Evolutionary conservation across 805 yeast species (phyloP).

Genomic region (Wickerhamia fluorescens): DNA sequence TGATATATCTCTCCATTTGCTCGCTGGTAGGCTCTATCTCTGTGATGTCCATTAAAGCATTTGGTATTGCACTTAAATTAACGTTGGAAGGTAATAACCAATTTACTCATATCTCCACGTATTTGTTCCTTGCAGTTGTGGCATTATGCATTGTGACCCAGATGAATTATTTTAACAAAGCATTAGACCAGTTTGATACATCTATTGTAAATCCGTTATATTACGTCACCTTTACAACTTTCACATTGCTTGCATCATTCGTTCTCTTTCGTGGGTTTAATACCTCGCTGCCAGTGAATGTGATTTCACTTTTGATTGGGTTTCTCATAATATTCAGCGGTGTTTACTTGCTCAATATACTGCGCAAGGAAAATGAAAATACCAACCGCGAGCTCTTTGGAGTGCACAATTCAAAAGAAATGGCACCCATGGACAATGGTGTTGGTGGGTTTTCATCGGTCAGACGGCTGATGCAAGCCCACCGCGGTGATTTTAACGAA

Average conservation of each 20-base stretch:
- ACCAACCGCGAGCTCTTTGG: constrained; percentile 50
- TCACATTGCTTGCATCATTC: constrained; percentile 79
- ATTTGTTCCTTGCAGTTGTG: constrained; percentile 71
- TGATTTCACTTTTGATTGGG: constrained; percentile 76
- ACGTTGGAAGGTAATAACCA: constrained; percentile 83
- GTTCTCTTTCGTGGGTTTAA: constrained; percentile 82
- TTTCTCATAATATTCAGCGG: constrained; percentile 84
- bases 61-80: constrained; percentile 84
- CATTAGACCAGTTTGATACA: constrained; percentile 87
- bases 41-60: constrained; percentile 88
- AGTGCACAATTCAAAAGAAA: constrained; percentile 46
- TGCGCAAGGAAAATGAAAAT: constrained; percentile 56
- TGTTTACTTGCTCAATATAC: constrained; percentile 72
- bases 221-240: constrained; percentile 87
- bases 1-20: constrained; percentile 85
- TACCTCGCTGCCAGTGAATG: constrained; percentile 71
- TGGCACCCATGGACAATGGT: constrained; percentile 74
- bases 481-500: constrained; percentile 33
- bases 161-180: constrained; percentile 92
- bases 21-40: constrained; percentile 86
- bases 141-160: constrained; percentile 79
- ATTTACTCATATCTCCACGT: constrained; percentile 77
- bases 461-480: constrained; percentile 67
- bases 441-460: constrained; percentile 66
- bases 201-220: constrained; percentile 87